phyloP scores from a whole-genome alignment of 2,329 filamentous ascomycete genomes.

The Cercospora brassicicola region DNA sequence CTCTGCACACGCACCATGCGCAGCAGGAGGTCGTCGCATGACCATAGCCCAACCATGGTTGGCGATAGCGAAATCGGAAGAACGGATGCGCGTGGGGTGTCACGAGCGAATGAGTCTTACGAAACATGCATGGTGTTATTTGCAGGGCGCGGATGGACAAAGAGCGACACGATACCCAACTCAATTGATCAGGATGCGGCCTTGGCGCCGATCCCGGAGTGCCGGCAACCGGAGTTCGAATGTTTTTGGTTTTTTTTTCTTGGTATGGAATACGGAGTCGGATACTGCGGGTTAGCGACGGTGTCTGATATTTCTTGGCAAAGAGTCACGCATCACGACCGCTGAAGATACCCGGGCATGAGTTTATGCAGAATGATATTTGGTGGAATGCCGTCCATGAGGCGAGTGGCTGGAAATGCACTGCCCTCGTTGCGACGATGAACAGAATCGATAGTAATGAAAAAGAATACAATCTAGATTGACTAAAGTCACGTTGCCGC shows the following conservation, averaged over 20 bases:
- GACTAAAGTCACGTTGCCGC: not conserved
- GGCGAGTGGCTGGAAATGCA: not conserved
- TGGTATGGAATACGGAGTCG: not conserved
- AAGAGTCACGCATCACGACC: not conserved
- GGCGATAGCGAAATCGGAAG: not conserved
- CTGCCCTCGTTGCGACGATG: not conserved
- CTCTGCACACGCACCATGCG: constrained; percentile 2
- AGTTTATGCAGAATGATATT: not conserved
- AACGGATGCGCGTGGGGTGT: not conserved
- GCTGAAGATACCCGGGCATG: not conserved
- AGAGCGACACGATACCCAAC: not conserved
- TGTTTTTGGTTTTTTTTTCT: not conserved
- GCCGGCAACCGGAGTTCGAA: not conserved
- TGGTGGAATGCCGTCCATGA: not conserved
- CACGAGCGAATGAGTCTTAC: not conserved
- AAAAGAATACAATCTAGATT: not conserved
- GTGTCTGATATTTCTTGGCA: not conserved
- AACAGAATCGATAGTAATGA: not conserved
- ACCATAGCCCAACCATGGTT: not conserved
- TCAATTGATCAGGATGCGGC: not conserved
- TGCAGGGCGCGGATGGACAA: not conserved
- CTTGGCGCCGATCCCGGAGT: not conserved
- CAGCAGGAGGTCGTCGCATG: not conserved
- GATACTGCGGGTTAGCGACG: not conserved
- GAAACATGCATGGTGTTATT: not conserved